phyloP scores from a whole-genome alignment of 1,139 yeast genomes.

The Debaryomyces fabryi region DNA sequence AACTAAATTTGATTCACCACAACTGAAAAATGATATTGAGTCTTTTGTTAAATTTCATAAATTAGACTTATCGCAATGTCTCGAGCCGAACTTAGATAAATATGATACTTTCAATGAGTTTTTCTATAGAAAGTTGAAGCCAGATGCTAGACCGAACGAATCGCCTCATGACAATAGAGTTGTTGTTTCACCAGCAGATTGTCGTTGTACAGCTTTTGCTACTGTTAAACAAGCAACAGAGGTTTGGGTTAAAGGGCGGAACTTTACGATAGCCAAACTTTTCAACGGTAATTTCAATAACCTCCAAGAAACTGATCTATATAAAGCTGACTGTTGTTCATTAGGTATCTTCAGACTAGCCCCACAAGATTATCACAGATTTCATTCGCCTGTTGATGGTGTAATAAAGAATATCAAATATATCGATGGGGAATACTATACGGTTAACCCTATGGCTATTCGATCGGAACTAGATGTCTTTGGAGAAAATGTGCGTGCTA shows the following conservation, averaged over 20 bases:
- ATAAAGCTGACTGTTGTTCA: slow-evolving; percentile 49
- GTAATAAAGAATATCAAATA: slow-evolving; percentile 61
- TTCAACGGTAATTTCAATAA: slow-evolving; percentile 59
- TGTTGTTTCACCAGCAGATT: slow-evolving; percentile 84
- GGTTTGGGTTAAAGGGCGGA: slow-evolving; percentile 89
- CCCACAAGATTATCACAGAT: slow-evolving; percentile 96
- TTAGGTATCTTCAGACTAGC: slow-evolving; percentile 86
- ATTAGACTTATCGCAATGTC: slow-evolving; percentile 71
- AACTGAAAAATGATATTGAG: slow-evolving; percentile 65
- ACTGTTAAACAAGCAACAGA: slow-evolving; percentile 66
- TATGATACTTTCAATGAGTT: slow-evolving; percentile 84
- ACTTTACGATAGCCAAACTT: slow-evolving; percentile 69
- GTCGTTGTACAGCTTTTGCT: slow-evolving; percentile 75
- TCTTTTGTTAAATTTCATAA: slow-evolving; percentile 83
- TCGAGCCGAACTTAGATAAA: slow-evolving; percentile 47
- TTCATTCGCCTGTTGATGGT: slow-evolving; percentile 88
- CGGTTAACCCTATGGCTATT: slow-evolving; percentile 97
- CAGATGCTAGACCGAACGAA: slow-evolving; percentile 72
- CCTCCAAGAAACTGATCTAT: slow-evolving; percentile 46
- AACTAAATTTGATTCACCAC: slow-evolving; percentile 70
- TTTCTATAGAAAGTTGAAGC: slow-evolving; percentile 76
- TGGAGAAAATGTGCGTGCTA: slow-evolving; percentile 84
- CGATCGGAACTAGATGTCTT: slow-evolving; percentile 86
- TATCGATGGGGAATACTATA: slow-evolving; percentile 89
- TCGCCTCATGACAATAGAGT: slow-evolving; percentile 50